Conservation (phyloP, 768 basidiomycete genomes). For the Cubamyces sp. region DNA sequence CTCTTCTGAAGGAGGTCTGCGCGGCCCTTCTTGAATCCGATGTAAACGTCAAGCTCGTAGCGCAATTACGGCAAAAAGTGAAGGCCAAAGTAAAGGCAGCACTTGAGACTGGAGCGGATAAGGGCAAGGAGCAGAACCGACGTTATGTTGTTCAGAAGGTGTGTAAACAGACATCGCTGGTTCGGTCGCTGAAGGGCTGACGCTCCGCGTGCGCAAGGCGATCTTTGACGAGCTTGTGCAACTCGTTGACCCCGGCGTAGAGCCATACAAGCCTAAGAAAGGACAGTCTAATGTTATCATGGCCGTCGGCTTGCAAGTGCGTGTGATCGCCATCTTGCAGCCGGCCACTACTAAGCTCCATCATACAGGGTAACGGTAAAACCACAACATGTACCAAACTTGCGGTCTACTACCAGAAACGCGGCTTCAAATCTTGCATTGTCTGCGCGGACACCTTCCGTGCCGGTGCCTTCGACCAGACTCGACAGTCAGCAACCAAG, state of each 20-base stretch:
- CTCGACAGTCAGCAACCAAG: constrained; percentile 97
- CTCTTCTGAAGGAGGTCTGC: constrained; percentile 92
- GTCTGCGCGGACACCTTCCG: constrained; percentile 99
- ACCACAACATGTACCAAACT: constrained; percentile 99
- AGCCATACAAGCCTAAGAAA: constrained; percentile 96
- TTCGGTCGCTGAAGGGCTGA: neutral
- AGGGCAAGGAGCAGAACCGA: constrained; percentile 78
- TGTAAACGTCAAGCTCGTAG: constrained; percentile 97
- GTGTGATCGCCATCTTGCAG: constrained; percentile 25
- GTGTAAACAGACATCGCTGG: constrained; percentile 12
- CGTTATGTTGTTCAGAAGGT: constrained; percentile 95
- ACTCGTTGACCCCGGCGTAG: constrained; percentile 93
- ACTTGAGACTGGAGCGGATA: constrained; percentile 69
- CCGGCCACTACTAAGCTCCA: too few species aligned
- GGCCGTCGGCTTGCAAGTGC: constrained; percentile 94
- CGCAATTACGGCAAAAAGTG: constrained; percentile 84
- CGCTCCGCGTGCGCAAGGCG: constrained; percentile 52
- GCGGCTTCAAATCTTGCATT: constrained; percentile 95
- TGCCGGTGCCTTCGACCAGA: constrained; percentile 99
- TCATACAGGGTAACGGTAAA: constrained; percentile 87
- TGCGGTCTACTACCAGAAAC: constrained; percentile 95
- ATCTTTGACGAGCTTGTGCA: constrained; percentile 96
- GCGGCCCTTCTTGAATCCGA: constrained; percentile 94
- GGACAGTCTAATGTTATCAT: constrained; percentile 94
- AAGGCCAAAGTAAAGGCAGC: constrained; percentile 87